These are phyloP conservation scores for Coemansia sp. DNA, from an alignment of 192 early-diverging fungal genomes.

Conservation along the genomic window DNA sequence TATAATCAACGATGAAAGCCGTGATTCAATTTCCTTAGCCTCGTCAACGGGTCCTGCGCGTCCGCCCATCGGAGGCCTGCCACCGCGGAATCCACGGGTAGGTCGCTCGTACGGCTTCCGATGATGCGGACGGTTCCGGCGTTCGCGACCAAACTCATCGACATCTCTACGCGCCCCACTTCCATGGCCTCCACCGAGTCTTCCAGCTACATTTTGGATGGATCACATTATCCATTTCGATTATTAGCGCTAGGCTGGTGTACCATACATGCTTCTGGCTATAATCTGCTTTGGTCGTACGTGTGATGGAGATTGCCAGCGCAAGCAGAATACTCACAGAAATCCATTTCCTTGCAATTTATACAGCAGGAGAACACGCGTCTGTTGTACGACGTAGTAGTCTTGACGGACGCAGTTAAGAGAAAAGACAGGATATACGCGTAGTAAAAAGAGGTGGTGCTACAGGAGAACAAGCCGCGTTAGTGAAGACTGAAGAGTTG, in stretches of 20 bases:
- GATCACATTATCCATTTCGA: not conserved
- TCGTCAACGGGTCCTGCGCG: conserved; percentile 33
- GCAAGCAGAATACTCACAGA: conserved; percentile 13
- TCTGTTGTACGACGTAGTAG: not conserved
- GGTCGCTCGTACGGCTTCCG: conserved; percentile 55
- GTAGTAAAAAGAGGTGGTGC: not conserved
- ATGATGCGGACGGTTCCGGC: conserved; percentile 37
- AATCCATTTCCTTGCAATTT: conserved; percentile 16
- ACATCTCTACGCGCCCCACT: conserved; percentile 34
- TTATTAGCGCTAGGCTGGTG: not conserved
- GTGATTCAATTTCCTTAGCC: conserved; percentile 63
- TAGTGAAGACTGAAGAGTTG: not conserved
- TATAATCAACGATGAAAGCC: conserved; percentile 68
- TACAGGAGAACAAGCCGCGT: not conserved
- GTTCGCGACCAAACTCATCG: conserved; percentile 56
- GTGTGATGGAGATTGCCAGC: not conserved
- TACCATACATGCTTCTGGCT: not conserved
- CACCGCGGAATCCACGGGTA: conserved; percentile 22
- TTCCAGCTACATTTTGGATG: conserved; percentile 29
- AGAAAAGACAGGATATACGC: not conserved
- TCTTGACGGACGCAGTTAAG: not conserved
- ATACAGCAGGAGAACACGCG: not conserved
- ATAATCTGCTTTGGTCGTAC: not conserved
- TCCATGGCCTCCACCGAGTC: conserved; percentile 39
- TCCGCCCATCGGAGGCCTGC: conserved; percentile 9